Conservation (phyloP, 1,284 basidiomycete genomes). For the Mycosarcoma maydis region DNA sequence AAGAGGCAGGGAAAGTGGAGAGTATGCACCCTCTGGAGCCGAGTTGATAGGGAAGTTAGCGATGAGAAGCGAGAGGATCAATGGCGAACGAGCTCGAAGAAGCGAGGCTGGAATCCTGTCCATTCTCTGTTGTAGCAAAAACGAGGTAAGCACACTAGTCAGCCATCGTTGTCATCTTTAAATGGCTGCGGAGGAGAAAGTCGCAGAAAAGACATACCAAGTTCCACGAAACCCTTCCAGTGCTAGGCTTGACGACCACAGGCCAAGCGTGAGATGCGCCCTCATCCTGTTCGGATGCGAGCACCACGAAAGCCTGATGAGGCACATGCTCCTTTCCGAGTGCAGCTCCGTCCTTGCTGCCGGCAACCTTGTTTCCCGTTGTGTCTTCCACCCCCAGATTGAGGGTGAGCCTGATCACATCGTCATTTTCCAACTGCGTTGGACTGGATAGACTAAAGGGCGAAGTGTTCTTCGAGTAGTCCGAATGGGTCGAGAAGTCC, state of each 20-base stretch:
- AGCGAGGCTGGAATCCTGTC: conserved; percentile 40
- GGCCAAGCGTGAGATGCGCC: conserved; percentile 33
- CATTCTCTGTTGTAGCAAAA: conserved; percentile 21
- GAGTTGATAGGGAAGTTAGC: conserved; percentile 44
- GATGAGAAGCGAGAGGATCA: conserved; percentile 44
- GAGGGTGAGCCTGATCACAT: conserved; percentile 47
- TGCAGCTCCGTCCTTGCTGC: conserved; percentile 23
- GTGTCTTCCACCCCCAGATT: conserved; percentile 32
- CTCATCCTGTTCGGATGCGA: conserved; percentile 18
- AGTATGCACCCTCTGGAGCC: conserved; percentile 22
- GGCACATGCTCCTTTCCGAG: conserved; percentile 43
- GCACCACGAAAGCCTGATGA: conserved; percentile 48
- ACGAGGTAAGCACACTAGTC: not conserved
- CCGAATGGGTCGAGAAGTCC: conserved; percentile 29
- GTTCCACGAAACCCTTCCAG: conserved; percentile 49
- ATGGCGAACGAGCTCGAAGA: conserved; percentile 12
- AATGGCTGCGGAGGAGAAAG: no score
- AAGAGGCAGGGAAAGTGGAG: conserved; percentile 30
- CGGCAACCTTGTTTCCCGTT: conserved; percentile 9
- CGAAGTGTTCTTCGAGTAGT: conserved; percentile 29
- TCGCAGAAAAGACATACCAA: conserved; percentile 22
- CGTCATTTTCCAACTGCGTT: conserved; percentile 46
- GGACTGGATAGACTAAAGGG: conserved; percentile 30
- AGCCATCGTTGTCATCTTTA: not conserved
- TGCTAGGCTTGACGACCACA: conserved; percentile 41